Percentiles rank a stretch among this genome's conserved stretches.
phyloP scores from a whole-genome alignment of 495 filamentous ascomycete species.

The Penicillium roqueforti region DNA sequence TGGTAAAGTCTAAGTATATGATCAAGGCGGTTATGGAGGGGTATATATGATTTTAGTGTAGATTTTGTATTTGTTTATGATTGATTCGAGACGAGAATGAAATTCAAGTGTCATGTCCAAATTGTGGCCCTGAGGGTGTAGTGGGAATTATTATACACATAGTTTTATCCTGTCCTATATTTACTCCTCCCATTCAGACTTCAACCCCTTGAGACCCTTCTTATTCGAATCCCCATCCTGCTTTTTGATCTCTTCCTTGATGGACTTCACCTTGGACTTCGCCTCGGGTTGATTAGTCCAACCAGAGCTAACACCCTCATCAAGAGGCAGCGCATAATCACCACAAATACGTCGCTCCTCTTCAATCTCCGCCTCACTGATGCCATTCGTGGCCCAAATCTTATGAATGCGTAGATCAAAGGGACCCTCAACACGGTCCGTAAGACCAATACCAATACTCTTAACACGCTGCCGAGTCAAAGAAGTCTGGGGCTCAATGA shows the following conservation, averaged over 20 bases:
- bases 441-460: constrained; percentile 82
- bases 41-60: not conserved
- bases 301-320: constrained; percentile 36
- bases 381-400: constrained; percentile 68
- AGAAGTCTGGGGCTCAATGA: constrained; percentile 87
- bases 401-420: constrained; percentile 79
- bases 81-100: constrained; percentile 2
- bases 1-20: constrained; percentile 16
- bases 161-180: not conserved
- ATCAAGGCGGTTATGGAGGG: not conserved
- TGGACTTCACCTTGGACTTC: not conserved
- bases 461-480: constrained; percentile 77
- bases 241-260: constrained; percentile 3
- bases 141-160: constrained; percentile 11
- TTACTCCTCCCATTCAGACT: constrained; percentile 38
- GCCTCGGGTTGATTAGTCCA: constrained; percentile 20
- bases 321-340: constrained; percentile 38
- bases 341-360: constrained; percentile 44
- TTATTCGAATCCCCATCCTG: constrained; percentile 16
- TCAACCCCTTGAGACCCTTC: constrained; percentile 38
- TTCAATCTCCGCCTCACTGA: constrained; percentile 38
- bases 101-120: constrained; percentile 2
- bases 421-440: constrained; percentile 80
- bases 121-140: not conserved
- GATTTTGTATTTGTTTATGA: constrained; percentile 5